phyloP scores from a whole-genome alignment of 306 rosid species.

The Lathyrus oleraceus region DNA sequence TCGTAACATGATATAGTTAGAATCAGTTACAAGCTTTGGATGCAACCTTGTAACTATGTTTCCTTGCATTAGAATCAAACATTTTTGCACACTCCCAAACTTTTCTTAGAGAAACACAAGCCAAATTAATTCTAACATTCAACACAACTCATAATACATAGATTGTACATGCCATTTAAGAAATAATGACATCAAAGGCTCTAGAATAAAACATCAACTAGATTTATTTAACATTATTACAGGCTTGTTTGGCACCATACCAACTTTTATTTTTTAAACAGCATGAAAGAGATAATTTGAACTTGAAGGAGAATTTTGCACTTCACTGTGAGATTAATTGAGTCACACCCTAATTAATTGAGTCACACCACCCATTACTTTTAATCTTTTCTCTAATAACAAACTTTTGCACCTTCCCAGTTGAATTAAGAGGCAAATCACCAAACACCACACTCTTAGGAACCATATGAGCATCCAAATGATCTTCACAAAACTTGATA shows the following conservation, averaged over 20 bases:
- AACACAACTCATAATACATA: not conserved
- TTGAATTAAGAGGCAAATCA: conserved; percentile 76
- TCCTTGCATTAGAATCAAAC: not conserved
- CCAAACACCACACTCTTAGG: conserved; percentile 64
- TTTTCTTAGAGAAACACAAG: not conserved
- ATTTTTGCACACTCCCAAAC: not conserved
- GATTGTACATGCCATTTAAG: conserved; percentile 2
- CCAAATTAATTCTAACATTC: not conserved
- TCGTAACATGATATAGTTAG: not conserved
- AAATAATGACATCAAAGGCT: not conserved
- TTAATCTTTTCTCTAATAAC: conserved; percentile 53
- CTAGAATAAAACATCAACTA: conserved; percentile 3
- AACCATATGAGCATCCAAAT: conserved; percentile 63
- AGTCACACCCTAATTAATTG: conserved; percentile 8
- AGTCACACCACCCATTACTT: conserved; percentile 21
- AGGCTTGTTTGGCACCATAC: not conserved
- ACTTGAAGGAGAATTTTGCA: too few species aligned
- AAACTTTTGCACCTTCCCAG: conserved; percentile 83
- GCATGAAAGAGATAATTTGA: too few species aligned
- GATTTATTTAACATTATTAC: conserved; percentile 4
- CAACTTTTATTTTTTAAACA: not conserved
- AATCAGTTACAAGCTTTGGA: not conserved
- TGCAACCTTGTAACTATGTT: not conserved
- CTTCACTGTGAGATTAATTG: too few species aligned
- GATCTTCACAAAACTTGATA: conserved; percentile 53